Conservation (phyloP, 257 asterid genomes). For the Capsicum chinense region DNA sequence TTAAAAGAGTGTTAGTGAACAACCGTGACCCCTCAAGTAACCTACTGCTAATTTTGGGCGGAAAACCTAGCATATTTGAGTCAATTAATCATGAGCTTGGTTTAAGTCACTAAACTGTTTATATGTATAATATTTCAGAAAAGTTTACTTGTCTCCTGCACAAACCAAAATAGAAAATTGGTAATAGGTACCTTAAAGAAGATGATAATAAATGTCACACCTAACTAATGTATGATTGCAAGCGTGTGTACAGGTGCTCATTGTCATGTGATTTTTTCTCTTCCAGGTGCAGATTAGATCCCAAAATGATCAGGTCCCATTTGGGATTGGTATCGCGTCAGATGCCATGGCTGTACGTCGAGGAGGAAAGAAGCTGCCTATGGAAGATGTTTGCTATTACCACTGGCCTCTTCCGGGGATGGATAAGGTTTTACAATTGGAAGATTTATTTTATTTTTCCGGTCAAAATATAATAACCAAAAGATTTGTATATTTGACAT, state of each 20-base stretch:
- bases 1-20: not conserved
- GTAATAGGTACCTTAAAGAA: not conserved
- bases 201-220: not conserved
- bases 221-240: constrained; percentile 28
- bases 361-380: constrained; percentile 83
- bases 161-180: constrained; percentile 15
- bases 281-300: constrained; percentile 68
- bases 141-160: not conserved
- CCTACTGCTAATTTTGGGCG: constrained; percentile 22
- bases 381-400: constrained; percentile 91
- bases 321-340: constrained; percentile 81
- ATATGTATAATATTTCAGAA: not conserved
- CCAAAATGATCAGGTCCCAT: constrained; percentile 65
- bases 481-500: constrained; percentile 32
- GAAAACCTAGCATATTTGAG: not conserved
- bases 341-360: constrained; percentile 88
- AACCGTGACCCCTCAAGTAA: not conserved
- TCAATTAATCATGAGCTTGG: constrained; percentile 13
- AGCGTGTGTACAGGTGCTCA: not conserved
- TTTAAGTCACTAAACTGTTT: constrained; percentile 11
- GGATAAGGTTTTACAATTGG: constrained; percentile 66
- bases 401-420: constrained; percentile 88
- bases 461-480: constrained; percentile 14
- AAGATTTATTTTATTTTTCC: constrained; percentile 27
- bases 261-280: constrained; percentile 22